phyloP scores from a whole-genome alignment of 768 basidiomycete genomes.

The Tubosaeta sp. region DNA sequence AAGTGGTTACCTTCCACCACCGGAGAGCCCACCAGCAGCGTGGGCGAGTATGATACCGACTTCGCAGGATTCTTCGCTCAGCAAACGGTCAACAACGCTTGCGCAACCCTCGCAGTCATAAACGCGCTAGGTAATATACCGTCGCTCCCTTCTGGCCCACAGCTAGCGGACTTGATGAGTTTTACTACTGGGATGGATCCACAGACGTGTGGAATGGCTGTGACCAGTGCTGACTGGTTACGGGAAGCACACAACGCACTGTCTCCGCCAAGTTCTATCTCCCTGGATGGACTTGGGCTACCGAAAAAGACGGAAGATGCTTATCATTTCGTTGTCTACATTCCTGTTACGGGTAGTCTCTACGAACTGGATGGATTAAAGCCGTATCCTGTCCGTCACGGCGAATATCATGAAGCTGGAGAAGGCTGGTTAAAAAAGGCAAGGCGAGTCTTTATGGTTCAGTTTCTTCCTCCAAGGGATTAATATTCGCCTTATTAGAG shows the following conservation, averaged over 20 bases:
- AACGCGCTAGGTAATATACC: slow-evolving; percentile 87
- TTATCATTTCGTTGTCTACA: slow-evolving; percentile 95
- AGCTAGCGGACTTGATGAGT: slow-evolving; percentile 65
- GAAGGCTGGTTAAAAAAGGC: slow-evolving; percentile 86
- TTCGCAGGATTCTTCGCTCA: slow-evolving; percentile 91
- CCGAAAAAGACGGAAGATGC: slow-evolving; percentile 74
- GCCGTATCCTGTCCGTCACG: slow-evolving; percentile 73
- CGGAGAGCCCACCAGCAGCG: slow-evolving; percentile 32
- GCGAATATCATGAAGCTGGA: slow-evolving; percentile 56
- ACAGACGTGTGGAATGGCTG: slow-evolving; percentile 73
- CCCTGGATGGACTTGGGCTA: slow-evolving; percentile 76
- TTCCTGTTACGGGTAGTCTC: slow-evolving; percentile 76
- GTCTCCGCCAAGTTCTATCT: slow-evolving; percentile 85
- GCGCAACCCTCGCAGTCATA: slow-evolving; percentile 91
- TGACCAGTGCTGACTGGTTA: slow-evolving; percentile 78
- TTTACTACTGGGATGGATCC: slow-evolving; percentile 88
- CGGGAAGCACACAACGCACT: slow-evolving; percentile 88
- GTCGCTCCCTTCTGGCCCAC: slow-evolving; percentile 54
- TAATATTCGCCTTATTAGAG: slow-evolving; percentile 40
- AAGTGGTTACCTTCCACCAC: slow-evolving; percentile 76
- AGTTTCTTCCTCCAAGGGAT: slow-evolving; percentile 9
- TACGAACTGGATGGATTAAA: slow-evolving; percentile 96
- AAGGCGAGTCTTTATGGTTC: slow-evolving; percentile 40
- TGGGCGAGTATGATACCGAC: slow-evolving; percentile 65
- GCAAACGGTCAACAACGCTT: slow-evolving; percentile 94